phyloP scores from a whole-genome alignment of 805 yeast genomes.

The Candida succiphila region DNA sequence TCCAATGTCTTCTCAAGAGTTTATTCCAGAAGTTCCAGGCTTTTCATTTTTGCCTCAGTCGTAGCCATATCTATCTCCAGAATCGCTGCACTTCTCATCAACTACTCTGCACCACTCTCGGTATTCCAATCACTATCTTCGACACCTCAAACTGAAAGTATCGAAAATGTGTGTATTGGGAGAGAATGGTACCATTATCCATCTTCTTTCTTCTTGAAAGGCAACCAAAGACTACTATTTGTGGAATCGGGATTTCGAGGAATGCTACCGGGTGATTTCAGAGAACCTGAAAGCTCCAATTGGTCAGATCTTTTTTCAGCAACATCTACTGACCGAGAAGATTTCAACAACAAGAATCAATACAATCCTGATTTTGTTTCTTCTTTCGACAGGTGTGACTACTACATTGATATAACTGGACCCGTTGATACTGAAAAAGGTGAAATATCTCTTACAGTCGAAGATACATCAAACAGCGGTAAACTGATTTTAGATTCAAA shows the following conservation, averaged over 20 bases:
- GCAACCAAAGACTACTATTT: conserved; percentile 53
- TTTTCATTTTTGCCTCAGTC: conserved; percentile 5
- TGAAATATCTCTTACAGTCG: conserved; percentile 24
- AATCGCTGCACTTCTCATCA: conserved; percentile 47
- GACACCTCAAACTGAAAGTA: conserved; percentile 5
- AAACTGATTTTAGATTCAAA: conserved; percentile 12
- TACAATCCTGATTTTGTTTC: conserved; percentile 53
- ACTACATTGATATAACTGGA: conserved; percentile 52
- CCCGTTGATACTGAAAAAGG: conserved; percentile 34
- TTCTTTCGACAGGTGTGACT: conserved; percentile 48
- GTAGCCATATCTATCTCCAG: conserved; percentile 35
- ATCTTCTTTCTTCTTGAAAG: conserved; percentile 71
- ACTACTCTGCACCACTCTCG: conserved; percentile 65
- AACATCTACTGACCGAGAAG: conserved; percentile 42
- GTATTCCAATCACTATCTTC: conserved; percentile 38
- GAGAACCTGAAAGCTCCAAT: conserved; percentile 22
- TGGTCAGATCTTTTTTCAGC: conserved; percentile 16
- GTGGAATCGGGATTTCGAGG: conserved; percentile 78
- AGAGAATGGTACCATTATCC: conserved; percentile 95
- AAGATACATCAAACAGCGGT: neutral
- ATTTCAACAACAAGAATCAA: conserved; percentile 68
- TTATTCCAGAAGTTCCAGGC: neutral
- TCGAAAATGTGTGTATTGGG: conserved; percentile 71
- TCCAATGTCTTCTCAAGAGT: conserved; percentile 2
- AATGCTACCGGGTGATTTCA: conserved; percentile 78